Base-by-base conservation (phyloP, 371 early-diverging fungal species). In the Syncephalastrum racemosum region DNA sequence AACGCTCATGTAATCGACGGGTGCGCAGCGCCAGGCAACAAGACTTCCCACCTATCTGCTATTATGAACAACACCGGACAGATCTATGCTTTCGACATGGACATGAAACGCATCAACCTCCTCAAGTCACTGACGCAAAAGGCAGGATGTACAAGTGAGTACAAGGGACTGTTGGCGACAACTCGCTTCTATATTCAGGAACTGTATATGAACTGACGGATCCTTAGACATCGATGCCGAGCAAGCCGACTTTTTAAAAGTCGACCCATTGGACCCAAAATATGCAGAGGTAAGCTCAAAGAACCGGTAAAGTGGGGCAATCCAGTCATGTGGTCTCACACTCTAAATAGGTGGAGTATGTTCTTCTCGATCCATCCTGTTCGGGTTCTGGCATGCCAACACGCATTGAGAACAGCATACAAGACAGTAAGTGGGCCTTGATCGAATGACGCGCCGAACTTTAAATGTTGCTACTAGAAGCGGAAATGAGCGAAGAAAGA, bases 21-120 rank as follows among this genome's bases (percentile, higher is more conserved):
- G 4, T 99, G 99, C 70, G 97, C 99, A 16, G 98, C 99, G 0
- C 99, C 99, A 5, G 99, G 99, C n/a, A 98, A 95, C 71, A 98
- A 97, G 71, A 96, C 98, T 8, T 88, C 95, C 40, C 96, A 97
- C 66, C 67, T 99, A 27, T 84, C 92, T 3, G 86, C 89, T 50
- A 65, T 94, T 19, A 90, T 97, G 90, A 83, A 83, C 15, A 93
- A 94, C 56, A 80, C 79, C 4, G 99, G 98, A 10, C 79, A 75
- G 50, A 87, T 99, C 36, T 92, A 85, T 73, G 99, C 99, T 0
- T 91, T 96, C 61, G 99, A 99, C 70, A 77, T 84, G 61, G 92
- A 98, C 70, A 64, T 75, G 36, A 71, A 87, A 13, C 84, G 99
- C 55, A 75, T 94, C 42, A 84, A 88, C 25, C 81, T 88, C 8